Evolutionary conservation across 768 basidiomycete species (phyloP), one percentile per base, ranked within the genome.

Genomic region (Naganishia randhawae): DNA sequence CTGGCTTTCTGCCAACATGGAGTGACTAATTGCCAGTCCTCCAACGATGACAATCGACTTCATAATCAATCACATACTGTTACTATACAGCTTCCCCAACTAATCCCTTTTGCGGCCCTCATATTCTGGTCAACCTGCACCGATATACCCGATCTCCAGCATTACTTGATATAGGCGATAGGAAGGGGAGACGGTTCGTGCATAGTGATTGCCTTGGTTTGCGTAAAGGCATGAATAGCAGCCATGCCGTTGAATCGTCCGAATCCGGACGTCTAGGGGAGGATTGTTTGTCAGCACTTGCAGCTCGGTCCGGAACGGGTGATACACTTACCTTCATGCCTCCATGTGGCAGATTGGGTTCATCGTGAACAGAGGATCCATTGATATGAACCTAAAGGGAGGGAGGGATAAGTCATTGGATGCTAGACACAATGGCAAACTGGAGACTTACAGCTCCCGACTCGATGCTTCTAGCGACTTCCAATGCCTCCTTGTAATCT

Each of bases 391-490:
- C 81, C 57, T 61, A 16, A 5, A 37, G 16, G 62, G 77, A 82
- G 2, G 84, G 85, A 69, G 84, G 78, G 25, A 82, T 81, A 42
- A 86, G 81, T 10, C 81, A 79, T n/a, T 77, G 75, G 19, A 84
- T 83, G 27, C 22, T 39, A n/a, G 22, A 61, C n/a, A 41, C 5
- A 25, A 1, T 42, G 7, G 4, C 19, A n/a, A 61, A 42, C 4
- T 17, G 25, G 19, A 1, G 19, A 29, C 57, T 2, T 41, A 81
- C 80, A 54, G 81, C 82, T 3, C 86, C 86, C 65, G 84, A 79
- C 27, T 84, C 82, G 48, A 88, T 81, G 9, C 82, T 78, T 31
- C 77, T 77, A 22, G 85, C 84, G 17, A 86, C 79, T 6, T 81
- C 76, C 68, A 84, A 76, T 0, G 84, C 85, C 29, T 72, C 70